Base-by-base conservation (phyloP, 805 yeast genomes). In the Saturnispora silvae region DNA sequence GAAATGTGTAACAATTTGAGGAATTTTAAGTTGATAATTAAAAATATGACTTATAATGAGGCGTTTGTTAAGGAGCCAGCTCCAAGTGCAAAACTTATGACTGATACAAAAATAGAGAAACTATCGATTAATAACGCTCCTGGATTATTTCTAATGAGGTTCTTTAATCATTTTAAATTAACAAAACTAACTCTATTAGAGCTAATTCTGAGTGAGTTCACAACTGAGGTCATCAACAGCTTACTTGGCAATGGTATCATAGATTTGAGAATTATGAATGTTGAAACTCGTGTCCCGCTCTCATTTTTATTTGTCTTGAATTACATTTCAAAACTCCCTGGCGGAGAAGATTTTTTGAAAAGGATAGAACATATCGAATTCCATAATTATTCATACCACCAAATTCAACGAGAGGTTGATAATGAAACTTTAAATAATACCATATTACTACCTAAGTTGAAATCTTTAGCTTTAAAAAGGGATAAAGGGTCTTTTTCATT, bases 161-260 rank as follows among this genome's bases (percentile, higher is more conserved):
- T 36, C 24, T 36, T 36, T 25, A 18, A 30, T 16, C 34, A 36
- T 36, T 36, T 36, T 19, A 20, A 30, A 25, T 18, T 36, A 19
- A 18, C 30, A 4, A 25, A 30, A 15, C 25, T 36, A 11, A 27
- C 13, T 6, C 11, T 25, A 6, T 31, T 36, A 15, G 14, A 24
- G 8, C 16, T 36, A 4, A 24, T n/a, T n/a, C n/a, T n/a, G n/a
- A n/a, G n/a, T 15, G 7, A 20, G 30, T 10, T 23, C 38, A n/a
- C n/a, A n/a, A n/a, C n/a, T n/a, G n/a, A n/a, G n/a, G n/a, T n/a
- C n/a, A n/a, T n/a, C n/a, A n/a, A n/a, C n/a, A n/a, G n/a, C n/a
- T n/a, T n/a, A n/a, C n/a, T n/a, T n/a, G n/a, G n/a, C n/a, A 20
- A 28, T 3, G 10, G 31, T 8, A 17, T 31, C 6, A 6, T 10